Conservation (phyloP, 345 rosid genomes). For the Streptanthus diversifolius region DNA sequence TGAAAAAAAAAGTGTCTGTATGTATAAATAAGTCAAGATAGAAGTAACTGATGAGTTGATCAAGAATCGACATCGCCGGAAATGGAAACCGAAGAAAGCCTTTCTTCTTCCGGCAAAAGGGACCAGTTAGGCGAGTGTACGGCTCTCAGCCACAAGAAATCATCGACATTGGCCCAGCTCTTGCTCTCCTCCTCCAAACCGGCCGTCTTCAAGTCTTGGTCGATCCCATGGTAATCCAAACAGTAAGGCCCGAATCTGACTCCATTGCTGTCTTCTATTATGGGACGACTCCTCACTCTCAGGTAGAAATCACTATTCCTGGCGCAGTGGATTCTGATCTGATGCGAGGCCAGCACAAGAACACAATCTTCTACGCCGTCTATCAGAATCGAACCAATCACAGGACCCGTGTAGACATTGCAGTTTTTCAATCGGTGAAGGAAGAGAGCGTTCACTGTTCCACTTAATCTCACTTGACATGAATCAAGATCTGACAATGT, state of each 20-base stretch:
- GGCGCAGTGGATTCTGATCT: slow-evolving; percentile 73
- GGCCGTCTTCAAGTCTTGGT: slow-evolving; percentile 54
- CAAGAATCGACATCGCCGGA: slow-evolving; percentile 13
- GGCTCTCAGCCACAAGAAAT: slow-evolving; percentile 87
- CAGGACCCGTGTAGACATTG: slow-evolving; percentile 61
- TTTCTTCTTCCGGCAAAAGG: slow-evolving; percentile 53
- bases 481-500: slow-evolving; percentile 63
- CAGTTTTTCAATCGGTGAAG: slow-evolving; percentile 55
- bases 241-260: slow-evolving; percentile 75
- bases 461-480: slow-evolving; percentile 57
- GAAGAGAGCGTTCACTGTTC: slow-evolving; percentile 54
- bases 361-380: slow-evolving; percentile 67
- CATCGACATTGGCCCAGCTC: slow-evolving; percentile 79
- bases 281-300: slow-evolving; percentile 83
- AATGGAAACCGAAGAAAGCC: slow-evolving; percentile 41
- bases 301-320: slow-evolving; percentile 63
- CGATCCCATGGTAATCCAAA: slow-evolving; percentile 69
- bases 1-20: too few relatives aligned
- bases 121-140: slow-evolving; percentile 83
- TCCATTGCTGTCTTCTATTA: slow-evolving; percentile 66
- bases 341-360: slow-evolving; percentile 76
- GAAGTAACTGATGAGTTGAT: not conserved
- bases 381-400: slow-evolving; percentile 72
- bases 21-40: too few relatives aligned
- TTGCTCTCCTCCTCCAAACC: slow-evolving; percentile 59